Base-by-base conservation (phyloP, 1,284 basidiomycete genomes). In the Cryptococcus maquisensis region DNA sequence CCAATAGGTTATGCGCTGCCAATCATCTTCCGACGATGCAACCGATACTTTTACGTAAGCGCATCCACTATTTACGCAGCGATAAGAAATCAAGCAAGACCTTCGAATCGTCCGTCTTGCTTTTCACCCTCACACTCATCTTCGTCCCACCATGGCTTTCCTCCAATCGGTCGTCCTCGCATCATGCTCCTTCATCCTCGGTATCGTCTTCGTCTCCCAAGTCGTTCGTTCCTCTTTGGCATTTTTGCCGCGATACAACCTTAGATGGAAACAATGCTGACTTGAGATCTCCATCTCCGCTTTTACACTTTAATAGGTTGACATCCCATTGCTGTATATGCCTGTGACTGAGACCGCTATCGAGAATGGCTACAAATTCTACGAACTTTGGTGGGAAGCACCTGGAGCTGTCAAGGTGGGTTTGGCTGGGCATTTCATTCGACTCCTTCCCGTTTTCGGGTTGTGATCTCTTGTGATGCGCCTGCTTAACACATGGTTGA, bases 301-400 rank as follows among this genome's bases (percentile, higher is more conserved):
- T 23, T n/a, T 21, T 24, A 86, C 71, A 32, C 23, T 47, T 39
- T 10, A 10, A 35, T 86, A 86, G 74, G 83, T 93, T 51, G 91
- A 95, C 80, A 85, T 90, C 70, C 83, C 85, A 44, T 78, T 94
- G 50, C 79, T 95, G 47, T 92, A 86, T 80, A 74, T 81, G 52
- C 75, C 80, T 18, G 69, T 71, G 12, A 86, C 83, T 7, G 81
- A 86, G 0, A 80, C 85, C 56, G 79, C 83, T 26, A 71, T 87
- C 49, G 78, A 81, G 52, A 88, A 92, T 71, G 90, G 85, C 2
- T 85, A 88, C 69, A 83, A 85, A 66, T 93, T 92, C 77, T 95
- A 95, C 71, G 83, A 83, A 51, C 90, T 88, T 43, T 94, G 93
- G 79, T 93, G 83, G 77, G 90, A 90, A 75, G 84, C 91, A 1